Evolutionary conservation across 2,329 filamentous ascomycete species (phyloP).

Genomic region (Tolypocladium cylindrosporum): DNA sequence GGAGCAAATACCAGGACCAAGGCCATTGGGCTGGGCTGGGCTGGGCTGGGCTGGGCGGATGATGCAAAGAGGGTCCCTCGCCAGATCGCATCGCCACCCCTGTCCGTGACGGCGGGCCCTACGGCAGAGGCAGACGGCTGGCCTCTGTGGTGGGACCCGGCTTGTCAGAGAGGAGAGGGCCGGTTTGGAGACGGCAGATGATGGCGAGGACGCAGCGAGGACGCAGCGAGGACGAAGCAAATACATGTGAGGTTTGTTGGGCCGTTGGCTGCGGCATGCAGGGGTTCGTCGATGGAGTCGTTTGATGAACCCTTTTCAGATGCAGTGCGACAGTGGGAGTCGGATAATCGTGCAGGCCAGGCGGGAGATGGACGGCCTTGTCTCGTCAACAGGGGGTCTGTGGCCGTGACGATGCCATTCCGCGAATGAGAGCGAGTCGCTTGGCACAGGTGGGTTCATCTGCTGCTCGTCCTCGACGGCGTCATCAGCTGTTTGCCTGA

Average conservation of each 20-base stretch:
- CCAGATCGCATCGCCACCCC: not conserved
- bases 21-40: not conserved
- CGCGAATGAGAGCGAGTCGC: not conserved
- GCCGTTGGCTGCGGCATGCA: not conserved
- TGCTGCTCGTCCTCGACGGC: not conserved
- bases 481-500: not conserved
- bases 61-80: not conserved
- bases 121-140: not conserved
- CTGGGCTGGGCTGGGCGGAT: not conserved
- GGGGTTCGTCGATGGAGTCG: not conserved
- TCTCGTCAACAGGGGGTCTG: not conserved
- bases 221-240: too few species aligned
- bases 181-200: not conserved
- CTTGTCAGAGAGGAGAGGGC: not conserved
- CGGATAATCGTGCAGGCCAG: not conserved
- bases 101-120: not conserved
- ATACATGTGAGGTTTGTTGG: too few species aligned
- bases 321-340: not conserved
- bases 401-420: not conserved
- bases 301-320: not conserved
- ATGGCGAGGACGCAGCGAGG: not conserved
- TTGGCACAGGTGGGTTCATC: not conserved
- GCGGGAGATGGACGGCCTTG: not conserved
- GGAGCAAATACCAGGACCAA: not conserved
- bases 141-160: not conserved